Base-by-base conservation (phyloP, 495 filamentous ascomycete genomes). In the Penicillium antarcticum region DNA sequence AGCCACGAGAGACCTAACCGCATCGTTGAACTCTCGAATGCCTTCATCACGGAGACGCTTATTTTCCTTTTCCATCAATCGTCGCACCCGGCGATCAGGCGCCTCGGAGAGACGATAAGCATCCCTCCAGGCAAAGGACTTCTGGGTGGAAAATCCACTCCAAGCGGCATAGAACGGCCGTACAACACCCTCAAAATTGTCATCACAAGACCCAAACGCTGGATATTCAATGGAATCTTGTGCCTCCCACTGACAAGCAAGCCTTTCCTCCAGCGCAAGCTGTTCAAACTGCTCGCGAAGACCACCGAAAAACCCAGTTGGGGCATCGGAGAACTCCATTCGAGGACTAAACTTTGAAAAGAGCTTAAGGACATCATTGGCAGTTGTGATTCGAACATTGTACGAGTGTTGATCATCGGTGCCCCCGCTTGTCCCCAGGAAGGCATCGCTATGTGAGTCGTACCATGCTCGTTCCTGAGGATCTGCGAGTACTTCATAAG, bases 381-480 rank as follows among this genome's bases (percentile, higher is more conserved):
- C 78, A 12, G 87, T 91, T 11, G 90, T 95, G 55, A 92, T 69
- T 7, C 78, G 79, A 29, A 81, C 71, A 60, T 87, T 81, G 46
- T 85, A 73, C 23, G 83, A 83, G 57, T 81, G 87, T 36, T 77
- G 69, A 29, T 70, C 67, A 67, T 76, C 53, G 39, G 55, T 21
- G 16, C 31, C 53, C 19, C 63, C 64, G 44, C 81, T 77, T 12
- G 81, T 84, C 2, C 82, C 78, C 43, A 97, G 73, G 42, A 97
- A 91, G 12, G 84, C 85, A 54, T 91, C 86, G 44, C 89, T 86
- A 60, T 99, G 94, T 18, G 90, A 88, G 61, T 99, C 92, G 68
- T 99, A 99, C 94, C 94, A 97, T 8, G 92, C 86, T 40, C 95
- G 84, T 66, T 99, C 94, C 65, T 97, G 92, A 7, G 89, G 84